Base-by-base conservation (phyloP, 129 eudicot genomes). In the Escallonia herrerae region DNA sequence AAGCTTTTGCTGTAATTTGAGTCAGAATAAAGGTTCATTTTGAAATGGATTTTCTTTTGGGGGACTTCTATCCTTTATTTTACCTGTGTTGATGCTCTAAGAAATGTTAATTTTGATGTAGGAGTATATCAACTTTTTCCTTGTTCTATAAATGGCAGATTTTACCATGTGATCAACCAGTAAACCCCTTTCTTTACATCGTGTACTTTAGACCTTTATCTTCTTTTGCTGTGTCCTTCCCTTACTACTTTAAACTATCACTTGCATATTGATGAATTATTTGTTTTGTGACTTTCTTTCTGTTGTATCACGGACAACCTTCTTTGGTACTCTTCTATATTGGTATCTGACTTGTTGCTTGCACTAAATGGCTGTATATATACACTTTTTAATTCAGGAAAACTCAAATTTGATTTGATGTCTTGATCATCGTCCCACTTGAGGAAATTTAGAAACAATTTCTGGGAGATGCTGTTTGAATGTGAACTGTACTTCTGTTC, bases 201-300 rank as follows among this genome's bases (percentile, higher is more conserved):
- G 4, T 11, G 14, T 53, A 62, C 62, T 67, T 67, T 55, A 67
- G 22, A 67, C 62, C 62, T 67, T 67, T 67, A 67, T 33, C 55
- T 55, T 54, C 62, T 67, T 55, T 67, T 55, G 4, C 11, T 43
- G 71, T 53, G 43, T 43, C 54, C 62, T 9, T 55, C 53, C 55
- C 13, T 55, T 9, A 9, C 62, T 43, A 41, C 63, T 40, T 67
- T 67, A 11, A 40, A 15, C 22, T 22, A 38, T 3, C 59, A 54
- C 40, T 12, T 62, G 13, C 15, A 53, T 41, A 2, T 53, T 10
- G 6, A 15, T n/a, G 33, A 43, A 54, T 67, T 7, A 40, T 15
- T 40, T 49, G 14, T 6, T 53, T 53, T 9, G 5, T 3, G 13
- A 3, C 14, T 12, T 60, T n/a, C n/a, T n/a, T n/a, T 38, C 15